A percentile compares a stretch with the other conserved stretches of the same genome.
These are phyloP conservation scores for Rhynchosporium agropyri DNA, from an alignment of 2,329 filamentous ascomycete genomes.

Conservation along the genomic window DNA sequence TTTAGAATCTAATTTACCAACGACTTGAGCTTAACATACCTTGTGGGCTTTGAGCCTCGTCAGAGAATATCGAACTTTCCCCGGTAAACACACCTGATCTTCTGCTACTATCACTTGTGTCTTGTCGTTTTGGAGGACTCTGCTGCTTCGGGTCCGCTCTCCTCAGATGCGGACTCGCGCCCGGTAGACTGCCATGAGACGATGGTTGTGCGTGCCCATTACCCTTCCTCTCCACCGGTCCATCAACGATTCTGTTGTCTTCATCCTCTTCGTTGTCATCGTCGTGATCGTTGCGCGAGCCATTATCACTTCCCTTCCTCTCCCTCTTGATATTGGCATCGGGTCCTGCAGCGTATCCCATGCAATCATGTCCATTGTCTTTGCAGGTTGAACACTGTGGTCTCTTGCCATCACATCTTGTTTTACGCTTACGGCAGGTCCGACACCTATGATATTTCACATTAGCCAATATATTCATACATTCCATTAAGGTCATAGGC, in stretches of 20 bases:
- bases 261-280: conserved; percentile 39
- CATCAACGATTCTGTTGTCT: conserved; percentile 14
- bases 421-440: conserved; percentile 77
- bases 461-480: conserved; percentile 4
- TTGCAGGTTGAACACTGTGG: conserved; percentile 72
- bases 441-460: conserved; percentile 54
- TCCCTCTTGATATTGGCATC: conserved; percentile 30
- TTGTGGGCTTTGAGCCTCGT: conserved; percentile 41
- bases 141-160: conserved; percentile 18
- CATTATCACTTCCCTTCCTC: conserved; percentile 41
- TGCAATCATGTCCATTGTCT: conserved; percentile 69
- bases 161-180: conserved; percentile 15
- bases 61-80: conserved; percentile 34
- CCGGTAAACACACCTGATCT: conserved; percentile 15
- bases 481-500: not conserved
- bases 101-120: conserved; percentile 14
- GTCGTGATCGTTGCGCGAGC: conserved; percentile 34
- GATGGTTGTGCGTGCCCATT: conserved; percentile 11
- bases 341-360: conserved; percentile 59
- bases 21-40: conserved; percentile 27
- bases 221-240: not conserved
- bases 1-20: not conserved
- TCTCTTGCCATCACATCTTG: conserved; percentile 72
- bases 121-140: conserved; percentile 12
- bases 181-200: not conserved